phyloP scores from a whole-genome alignment of 1,284 basidiomycete genomes.

The Cutaneotrichosporon cavernicola region DNA sequence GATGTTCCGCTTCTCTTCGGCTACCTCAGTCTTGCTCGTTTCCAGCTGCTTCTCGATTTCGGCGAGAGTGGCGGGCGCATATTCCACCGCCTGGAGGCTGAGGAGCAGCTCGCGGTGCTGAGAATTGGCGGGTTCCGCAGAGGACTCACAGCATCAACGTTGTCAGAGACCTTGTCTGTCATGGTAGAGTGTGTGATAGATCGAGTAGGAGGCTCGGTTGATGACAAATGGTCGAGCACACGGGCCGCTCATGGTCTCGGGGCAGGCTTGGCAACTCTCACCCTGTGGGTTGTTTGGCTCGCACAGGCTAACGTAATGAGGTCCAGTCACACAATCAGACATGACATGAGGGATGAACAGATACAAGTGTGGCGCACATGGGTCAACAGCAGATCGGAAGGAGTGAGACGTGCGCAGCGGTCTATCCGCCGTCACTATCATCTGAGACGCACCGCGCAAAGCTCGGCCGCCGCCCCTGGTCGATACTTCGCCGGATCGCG shows the following conservation, averaged over 20 bases:
- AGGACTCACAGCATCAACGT: slow-evolving; percentile 6
- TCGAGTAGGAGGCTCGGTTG: not conserved
- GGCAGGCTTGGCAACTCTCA: too few relatives aligned
- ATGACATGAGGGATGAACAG: too few relatives aligned
- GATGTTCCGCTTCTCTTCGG: slow-evolving; percentile 17
- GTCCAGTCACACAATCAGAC: too few relatives aligned
- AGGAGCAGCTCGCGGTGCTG: slow-evolving; percentile 30
- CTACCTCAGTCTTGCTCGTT: slow-evolving; percentile 16
- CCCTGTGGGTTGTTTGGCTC: too few relatives aligned
- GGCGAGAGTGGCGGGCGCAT: slow-evolving; percentile 27
- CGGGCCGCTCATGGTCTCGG: too few relatives aligned
- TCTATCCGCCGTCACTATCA: slow-evolving; percentile 8
- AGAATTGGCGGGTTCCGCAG: not conserved
- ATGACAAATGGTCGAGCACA: too few relatives aligned
- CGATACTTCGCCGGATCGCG: slow-evolving; percentile 7
- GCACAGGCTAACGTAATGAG: too few relatives aligned
- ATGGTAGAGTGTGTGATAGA: not conserved
- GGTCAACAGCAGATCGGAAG: too few relatives aligned
- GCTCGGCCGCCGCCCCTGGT: slow-evolving; percentile 7
- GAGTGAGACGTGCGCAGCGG: not conserved
- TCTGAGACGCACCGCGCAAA: slow-evolving; percentile 1
- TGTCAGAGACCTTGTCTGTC: slow-evolving; percentile 4
- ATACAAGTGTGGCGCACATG: too few relatives aligned
- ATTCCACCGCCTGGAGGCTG: slow-evolving; percentile 27
- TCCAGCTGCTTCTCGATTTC: slow-evolving; percentile 24